Evolutionary conservation across 2,329 filamentous ascomycete genomes (phyloP).

Genomic region (Cladosporium cucumerinum): DNA sequence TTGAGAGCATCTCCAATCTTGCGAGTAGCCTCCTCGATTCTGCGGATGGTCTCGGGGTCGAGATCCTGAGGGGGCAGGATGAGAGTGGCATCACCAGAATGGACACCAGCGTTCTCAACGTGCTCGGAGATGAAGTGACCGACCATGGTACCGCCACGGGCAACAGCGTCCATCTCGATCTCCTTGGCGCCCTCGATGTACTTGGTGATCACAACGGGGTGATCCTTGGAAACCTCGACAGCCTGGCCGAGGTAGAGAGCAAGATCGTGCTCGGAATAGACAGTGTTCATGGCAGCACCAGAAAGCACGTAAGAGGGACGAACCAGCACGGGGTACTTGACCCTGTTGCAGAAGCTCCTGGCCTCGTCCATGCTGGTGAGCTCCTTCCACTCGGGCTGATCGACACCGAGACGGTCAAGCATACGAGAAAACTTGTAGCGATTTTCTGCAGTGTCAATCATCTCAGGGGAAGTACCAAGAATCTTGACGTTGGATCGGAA

Average conservation of each 20-base stretch:
- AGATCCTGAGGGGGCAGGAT: slow-evolving; percentile 94
- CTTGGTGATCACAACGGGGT: slow-evolving; percentile 98
- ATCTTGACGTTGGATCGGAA: slow-evolving; percentile 88
- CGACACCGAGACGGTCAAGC: slow-evolving; percentile 89
- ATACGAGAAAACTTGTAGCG: slow-evolving; percentile 98
- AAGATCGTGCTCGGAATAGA: slow-evolving; percentile 92
- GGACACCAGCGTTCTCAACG: slow-evolving; percentile 96
- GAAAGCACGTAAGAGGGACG: slow-evolving; percentile 95
- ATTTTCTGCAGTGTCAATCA: slow-evolving; percentile 98
- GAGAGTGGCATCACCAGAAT: slow-evolving; percentile 94
- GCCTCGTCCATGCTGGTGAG: slow-evolving; percentile 93
- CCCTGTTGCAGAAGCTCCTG: slow-evolving; percentile 77
- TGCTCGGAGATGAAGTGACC: slow-evolving; percentile 98
- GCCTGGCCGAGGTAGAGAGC: slow-evolving; percentile 86
- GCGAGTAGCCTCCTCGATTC: slow-evolving; percentile 89
- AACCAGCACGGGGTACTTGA: slow-evolving; percentile 90
- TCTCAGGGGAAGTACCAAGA: slow-evolving; percentile 92
- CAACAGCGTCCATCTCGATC: slow-evolving; percentile 99
- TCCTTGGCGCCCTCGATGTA: slow-evolving; percentile 99
- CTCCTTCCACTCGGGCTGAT: slow-evolving; percentile 98
- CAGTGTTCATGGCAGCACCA: slow-evolving; percentile 98
- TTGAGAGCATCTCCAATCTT: slow-evolving; percentile 95
- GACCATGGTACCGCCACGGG: slow-evolving; percentile 80
- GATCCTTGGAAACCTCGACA: slow-evolving; percentile 86
- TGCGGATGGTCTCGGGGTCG: slow-evolving; percentile 78